Evolutionary conservation across 2,329 filamentous ascomycete species (phyloP).

Genomic region (Aspergillus alliaceus): DNA sequence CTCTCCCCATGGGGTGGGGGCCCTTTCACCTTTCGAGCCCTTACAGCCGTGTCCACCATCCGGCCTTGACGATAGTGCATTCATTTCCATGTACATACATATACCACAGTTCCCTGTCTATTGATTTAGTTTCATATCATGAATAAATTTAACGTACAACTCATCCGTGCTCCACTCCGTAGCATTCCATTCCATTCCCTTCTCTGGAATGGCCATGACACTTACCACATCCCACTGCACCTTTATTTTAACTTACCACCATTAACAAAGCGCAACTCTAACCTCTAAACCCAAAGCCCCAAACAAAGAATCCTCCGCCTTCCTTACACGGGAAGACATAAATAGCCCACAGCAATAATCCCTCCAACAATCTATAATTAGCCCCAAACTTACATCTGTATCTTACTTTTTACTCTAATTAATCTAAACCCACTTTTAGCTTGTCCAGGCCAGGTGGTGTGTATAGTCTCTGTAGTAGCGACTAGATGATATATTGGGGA

Average conservation of each 20-base stretch:
- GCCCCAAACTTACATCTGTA: too few relatives aligned
- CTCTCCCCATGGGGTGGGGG: neutral
- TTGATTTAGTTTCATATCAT: neutral
- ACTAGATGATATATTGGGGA: too few relatives aligned
- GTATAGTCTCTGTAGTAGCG: too few relatives aligned
- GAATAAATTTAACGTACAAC: neutral
- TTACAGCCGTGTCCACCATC: conserved; percentile 1
- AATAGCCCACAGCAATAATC: too few relatives aligned
- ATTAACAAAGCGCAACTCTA: neutral
- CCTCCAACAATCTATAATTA: neutral
- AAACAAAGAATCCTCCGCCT: neutral
- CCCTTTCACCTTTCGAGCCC: neutral
- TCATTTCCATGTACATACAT: conserved; percentile 10
- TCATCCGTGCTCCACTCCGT: neutral
- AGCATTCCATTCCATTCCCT: neutral
- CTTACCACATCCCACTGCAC: neutral
- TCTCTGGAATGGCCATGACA: neutral
- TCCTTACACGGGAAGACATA: neutral
- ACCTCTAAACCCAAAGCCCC: neutral
- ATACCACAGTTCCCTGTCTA: conserved; percentile 6
- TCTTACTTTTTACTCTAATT: too few relatives aligned
- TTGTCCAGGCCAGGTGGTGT: too few relatives aligned
- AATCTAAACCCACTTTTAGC: too few relatives aligned
- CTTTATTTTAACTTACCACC: neutral
- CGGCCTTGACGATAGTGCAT: conserved; percentile 2